A percentile compares a stretch with the other conserved stretches of the same genome.
These are phyloP conservation scores for Astragalus membranaceus DNA, from an alignment of 306 rosid species.

Conservation along the genomic window DNA sequence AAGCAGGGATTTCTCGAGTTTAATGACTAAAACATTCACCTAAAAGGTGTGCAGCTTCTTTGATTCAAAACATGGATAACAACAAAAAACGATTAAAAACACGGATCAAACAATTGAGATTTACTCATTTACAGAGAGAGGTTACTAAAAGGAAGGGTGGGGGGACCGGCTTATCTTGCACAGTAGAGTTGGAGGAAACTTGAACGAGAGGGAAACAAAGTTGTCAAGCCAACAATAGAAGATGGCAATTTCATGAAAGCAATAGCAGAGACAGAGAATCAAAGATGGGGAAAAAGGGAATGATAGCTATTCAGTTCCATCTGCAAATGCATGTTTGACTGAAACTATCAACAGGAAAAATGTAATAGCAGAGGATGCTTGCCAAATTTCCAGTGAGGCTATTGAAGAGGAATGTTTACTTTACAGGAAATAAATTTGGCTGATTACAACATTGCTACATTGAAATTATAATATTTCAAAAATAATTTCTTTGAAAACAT, in stretches of 20 bases:
- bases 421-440: background rate
- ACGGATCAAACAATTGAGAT: background rate
- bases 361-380: background rate
- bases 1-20: background rate
- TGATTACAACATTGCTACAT: background rate
- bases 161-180: too few relatives aligned
- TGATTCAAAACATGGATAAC: background rate
- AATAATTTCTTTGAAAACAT: background rate
- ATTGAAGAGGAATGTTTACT: background rate
- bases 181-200: background rate
- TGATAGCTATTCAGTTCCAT: background rate
- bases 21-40: background rate
- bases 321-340: background rate
- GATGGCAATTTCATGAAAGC: background rate
- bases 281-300: background rate
- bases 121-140: background rate
- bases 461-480: background rate
- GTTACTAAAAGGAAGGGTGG: background rate
- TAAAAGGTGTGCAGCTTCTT: background rate
- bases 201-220: background rate
- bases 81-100: background rate
- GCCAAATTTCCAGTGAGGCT: background rate
- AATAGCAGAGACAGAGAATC: background rate
- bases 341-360: background rate
- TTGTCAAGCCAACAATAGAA: background rate